These are phyloP conservation scores for Agapanthus africanus DNA, from an alignment of 106 monocot genomes.

Conservation along the genomic window DNA sequence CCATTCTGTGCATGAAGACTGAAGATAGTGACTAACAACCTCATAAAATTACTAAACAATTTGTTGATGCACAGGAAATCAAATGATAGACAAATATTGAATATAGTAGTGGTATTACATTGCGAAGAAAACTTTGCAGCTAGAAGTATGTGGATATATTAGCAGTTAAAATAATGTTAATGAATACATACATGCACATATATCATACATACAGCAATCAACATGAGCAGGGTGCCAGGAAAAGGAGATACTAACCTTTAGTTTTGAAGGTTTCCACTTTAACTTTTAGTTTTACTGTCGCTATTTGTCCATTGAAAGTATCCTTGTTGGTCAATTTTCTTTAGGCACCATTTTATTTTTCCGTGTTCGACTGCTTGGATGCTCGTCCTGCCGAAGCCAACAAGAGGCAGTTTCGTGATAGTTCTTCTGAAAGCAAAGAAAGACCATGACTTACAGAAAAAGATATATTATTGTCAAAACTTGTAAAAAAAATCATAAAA, in stretches of 20 bases:
- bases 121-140: not conserved
- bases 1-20: not conserved
- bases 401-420: too few relatives aligned
- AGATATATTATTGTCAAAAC: too few relatives aligned
- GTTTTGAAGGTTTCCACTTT: not conserved
- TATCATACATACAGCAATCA: not conserved
- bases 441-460: too few relatives aligned
- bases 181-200: not conserved
- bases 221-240: not conserved
- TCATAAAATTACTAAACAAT: too few relatives aligned
- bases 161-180: not conserved
- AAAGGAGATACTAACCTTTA: not conserved
- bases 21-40: not conserved
- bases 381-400: too few relatives aligned
- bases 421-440: too few relatives aligned
- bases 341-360: too few relatives aligned
- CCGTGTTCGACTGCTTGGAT: too few relatives aligned
- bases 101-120: not conserved
- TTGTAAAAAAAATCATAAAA: too few relatives aligned
- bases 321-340: not conserved
- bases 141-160: not conserved
- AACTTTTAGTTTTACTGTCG: not conserved
- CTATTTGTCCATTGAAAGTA: not conserved
- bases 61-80: too few relatives aligned
- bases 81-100: not conserved